Conservation (phyloP, 495 filamentous ascomycete genomes). For the Xylaria telfairii region DNA sequence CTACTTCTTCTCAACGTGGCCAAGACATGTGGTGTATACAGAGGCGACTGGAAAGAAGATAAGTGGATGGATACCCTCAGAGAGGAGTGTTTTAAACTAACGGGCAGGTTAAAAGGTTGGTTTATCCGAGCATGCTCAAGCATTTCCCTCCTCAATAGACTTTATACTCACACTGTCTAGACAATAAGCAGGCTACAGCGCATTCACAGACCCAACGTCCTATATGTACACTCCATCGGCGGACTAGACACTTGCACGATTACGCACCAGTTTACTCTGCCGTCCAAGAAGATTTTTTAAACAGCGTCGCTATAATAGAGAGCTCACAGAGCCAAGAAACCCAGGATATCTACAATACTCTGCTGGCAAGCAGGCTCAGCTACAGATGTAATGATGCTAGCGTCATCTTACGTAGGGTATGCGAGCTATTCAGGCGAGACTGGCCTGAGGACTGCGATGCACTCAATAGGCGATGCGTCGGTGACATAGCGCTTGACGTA, state of each 20-base stretch:
- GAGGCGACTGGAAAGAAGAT: conserved; percentile 5
- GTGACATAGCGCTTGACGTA: not conserved
- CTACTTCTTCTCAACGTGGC: conserved; percentile 6
- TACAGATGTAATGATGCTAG: conserved; percentile 15
- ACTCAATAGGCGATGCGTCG: not conserved
- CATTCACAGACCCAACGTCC: not conserved
- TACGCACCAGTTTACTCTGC: not conserved
- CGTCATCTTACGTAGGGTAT: not conserved
- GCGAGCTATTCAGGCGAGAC: not conserved
- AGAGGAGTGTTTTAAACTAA: not conserved
- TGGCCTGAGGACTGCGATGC: not conserved
- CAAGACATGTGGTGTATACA: conserved; percentile 12
- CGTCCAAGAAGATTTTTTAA: not conserved
- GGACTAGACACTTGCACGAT: not conserved
- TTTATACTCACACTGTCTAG: not conserved
- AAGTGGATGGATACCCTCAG: conserved; percentile 14
- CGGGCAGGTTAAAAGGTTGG: not conserved
- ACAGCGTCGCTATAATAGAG: conserved; percentile 2
- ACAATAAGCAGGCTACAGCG: not conserved
- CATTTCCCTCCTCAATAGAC: not conserved
- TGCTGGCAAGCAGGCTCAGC: conserved; percentile 1
- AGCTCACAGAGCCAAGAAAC: not conserved
- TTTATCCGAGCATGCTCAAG: not conserved
- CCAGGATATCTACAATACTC: not conserved
- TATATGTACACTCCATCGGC: not conserved